Evolutionary conservation across 495 filamentous ascomycete species (phyloP), one percentile per base, ranked within the genome.

Genomic region (Penicillium lagena): DNA sequence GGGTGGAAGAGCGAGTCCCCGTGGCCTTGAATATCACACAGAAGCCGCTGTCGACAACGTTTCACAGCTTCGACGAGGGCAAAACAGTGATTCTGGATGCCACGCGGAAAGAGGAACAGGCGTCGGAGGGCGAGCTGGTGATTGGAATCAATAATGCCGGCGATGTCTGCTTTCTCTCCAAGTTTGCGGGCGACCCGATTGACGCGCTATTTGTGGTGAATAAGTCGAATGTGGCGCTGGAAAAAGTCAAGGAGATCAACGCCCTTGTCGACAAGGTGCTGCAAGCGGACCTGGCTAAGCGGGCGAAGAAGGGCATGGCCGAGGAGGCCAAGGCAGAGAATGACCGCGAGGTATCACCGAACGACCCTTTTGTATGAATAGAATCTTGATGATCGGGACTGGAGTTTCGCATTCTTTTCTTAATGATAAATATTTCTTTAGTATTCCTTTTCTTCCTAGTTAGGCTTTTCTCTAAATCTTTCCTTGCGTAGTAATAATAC

Each of bases 81-180:
- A 78, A 79, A 37, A 72, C 76, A 7, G 72, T 85, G 43, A 59
- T 95, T 29, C 46, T 91, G 7, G 93, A 98, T 67, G 81, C 90
- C 4, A 89, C 76, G 13, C 71, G 83, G 51, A 69, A 84, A 46
- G 93, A 98, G 62, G 91, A 97, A 67, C 86, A 91, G 60, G 73
- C 90, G 29, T 77, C 88, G 2, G 84, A 90, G 32, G 90, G 85
- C 12, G 87, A 89, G 57, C 74, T 91, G 36, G 85, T 95, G 1
- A 78, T 98, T 41, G 87, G 83, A 10, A 70, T 95, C 59, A 97
- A 97, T 63, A 77, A 81, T 44, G 81, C 88, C 52, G 93, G 94
- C 1, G 93, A 97, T 66, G 78, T 96, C 14, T 96, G 90, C 56
- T 86, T 90, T 67, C 75, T 96, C 46, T 83, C 88, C 27, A 98